Evolutionary conservation across 1,284 basidiomycete genomes (phyloP), one percentile per base, ranked within the genome.

Genomic region (Amylostereum areolatum): DNA sequence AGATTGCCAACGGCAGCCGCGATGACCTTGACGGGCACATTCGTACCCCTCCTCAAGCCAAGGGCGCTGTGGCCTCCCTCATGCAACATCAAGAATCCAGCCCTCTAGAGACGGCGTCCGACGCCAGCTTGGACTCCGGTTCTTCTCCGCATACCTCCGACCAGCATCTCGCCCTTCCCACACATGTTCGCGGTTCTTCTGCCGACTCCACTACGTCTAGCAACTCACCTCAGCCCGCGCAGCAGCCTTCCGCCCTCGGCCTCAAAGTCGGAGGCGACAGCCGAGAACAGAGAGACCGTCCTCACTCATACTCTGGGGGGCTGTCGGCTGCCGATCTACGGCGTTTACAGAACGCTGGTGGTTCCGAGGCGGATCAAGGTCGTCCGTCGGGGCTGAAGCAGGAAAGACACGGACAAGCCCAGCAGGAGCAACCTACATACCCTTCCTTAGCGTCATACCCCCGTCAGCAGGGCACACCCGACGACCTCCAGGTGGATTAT

Each of bases 261-360:
- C 63, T 81, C 54, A 83, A 83, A 65, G 66, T 73, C 46, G 18
- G 18, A 18, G 71, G 68, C 45, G 64, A 69, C 44, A 58, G 72
- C 46, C 66, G 68, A 50, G 84, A 87, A 59, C 68, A 76, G 45
- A 83, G 85, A 61, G 86, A 86, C 61, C 77, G 86, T 48, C 86
- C 85, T 12, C 85, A 85, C 61, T 88, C 86, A 0, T 89, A 86
- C 63, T 88, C 82, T 53, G 86, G 86, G 33, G 84, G 83, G 27
- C 67, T 89, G 40, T 85, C 85, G 11, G 74, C 70, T 47, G 80
- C 81, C 45, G 85, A 89, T 54, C 71, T 89, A 52, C 80, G 81
- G 54, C 83, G 85, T 56, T 68, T 89, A 50, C 84, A 85, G 61
- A 81, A 85, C 58, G 78, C 74, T 29, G 83, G 77, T 41, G 80